Percentiles rank a stretch among this genome's conserved stretches.
phyloP scores from a whole-genome alignment of 2,329 filamentous ascomycete species.

The Monosporascus sp. region DNA sequence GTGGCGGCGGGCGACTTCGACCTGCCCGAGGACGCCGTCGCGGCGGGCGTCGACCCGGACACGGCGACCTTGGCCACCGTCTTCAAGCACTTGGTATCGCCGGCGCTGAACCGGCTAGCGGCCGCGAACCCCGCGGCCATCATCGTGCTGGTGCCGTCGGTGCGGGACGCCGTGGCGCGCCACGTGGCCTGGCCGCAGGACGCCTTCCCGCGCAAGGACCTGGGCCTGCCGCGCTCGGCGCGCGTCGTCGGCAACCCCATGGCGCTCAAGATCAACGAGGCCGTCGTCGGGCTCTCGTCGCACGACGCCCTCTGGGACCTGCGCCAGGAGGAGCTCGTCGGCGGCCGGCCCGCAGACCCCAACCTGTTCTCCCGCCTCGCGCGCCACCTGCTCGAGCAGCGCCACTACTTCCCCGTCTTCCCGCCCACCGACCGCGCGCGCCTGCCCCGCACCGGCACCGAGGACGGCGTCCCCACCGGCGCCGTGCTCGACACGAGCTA shows the following conservation, averaged over 20 bases:
- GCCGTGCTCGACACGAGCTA: constrained; percentile 79
- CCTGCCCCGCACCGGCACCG: constrained; percentile 60
- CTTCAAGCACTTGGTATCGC: constrained; percentile 76
- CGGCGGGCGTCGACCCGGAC: constrained; percentile 70
- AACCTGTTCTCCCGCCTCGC: constrained; percentile 68
- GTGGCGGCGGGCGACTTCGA: constrained; percentile 78
- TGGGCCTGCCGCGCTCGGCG: constrained; percentile 56
- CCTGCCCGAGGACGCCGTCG: constrained; percentile 59
- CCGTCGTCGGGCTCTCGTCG: constrained; percentile 72
- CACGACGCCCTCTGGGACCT: constrained; percentile 84
- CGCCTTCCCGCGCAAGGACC: constrained; percentile 60
- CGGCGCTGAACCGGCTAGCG: constrained; percentile 65
- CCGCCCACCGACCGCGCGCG: constrained; percentile 68
- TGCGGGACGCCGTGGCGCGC: constrained; percentile 62
- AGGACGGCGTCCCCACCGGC: constrained; percentile 60
- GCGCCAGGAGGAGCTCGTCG: constrained; percentile 65
- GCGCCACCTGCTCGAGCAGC: constrained; percentile 78
- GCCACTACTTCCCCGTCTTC: constrained; percentile 87
- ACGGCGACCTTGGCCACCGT: constrained; percentile 74
- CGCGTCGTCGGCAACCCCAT: constrained; percentile 86
- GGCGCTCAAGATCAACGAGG: constrained; percentile 83
- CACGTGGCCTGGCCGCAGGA: constrained; percentile 64
- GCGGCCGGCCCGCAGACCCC: constrained; percentile 48
- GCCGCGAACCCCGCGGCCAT: constrained; percentile 69
- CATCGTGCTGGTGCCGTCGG: constrained; percentile 77